Base-by-base conservation (phyloP, 202 grass and related monocot genomes). In the Tripidium arundinaceum region DNA sequence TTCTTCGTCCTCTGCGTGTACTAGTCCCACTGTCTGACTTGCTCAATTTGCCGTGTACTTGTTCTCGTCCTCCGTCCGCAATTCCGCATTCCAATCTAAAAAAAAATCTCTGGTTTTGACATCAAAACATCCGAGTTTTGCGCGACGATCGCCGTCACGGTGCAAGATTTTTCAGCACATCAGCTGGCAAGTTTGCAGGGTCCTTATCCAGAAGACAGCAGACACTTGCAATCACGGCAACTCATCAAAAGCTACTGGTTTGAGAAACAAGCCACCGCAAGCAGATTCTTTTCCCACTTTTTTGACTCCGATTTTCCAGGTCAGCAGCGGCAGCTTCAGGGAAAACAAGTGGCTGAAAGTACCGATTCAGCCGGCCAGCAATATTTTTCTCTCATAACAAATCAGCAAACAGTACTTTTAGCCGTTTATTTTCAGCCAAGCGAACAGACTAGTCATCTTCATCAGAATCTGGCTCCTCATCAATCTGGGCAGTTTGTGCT, bases 391-490 rank as follows among this genome's bases (percentile, higher is more conserved):
- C n/a, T n/a, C n/a, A n/a, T n/a, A n/a, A n/a, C n/a, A n/a, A n/a
- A n/a, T n/a, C n/a, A n/a, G n/a, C n/a, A n/a, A n/a, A n/a, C n/a
- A n/a, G n/a, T n/a, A n/a, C n/a, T n/a, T n/a, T n/a, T n/a, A n/a
- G n/a, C n/a, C n/a, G n/a, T n/a, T n/a, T n/a, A n/a, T n/a, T n/a
- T n/a, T n/a, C n/a, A n/a, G n/a, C n/a, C n/a, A n/a, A n/a, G n/a
- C n/a, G n/a, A n/a, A n/a, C n/a, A n/a, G n/a, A n/a, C n/a, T n/a
- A n/a, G 64, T 95, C 90, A 8, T 98, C 89, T 22, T 88, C 81
- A 11, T 92, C 87, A 34, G 88, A 88, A 47, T 89, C 63, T 25
- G 19, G 34, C 47, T 49, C 83, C 57, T 89, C 87, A 6, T 88
- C 76, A 26, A 31, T 28, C 26, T 81, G 40, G 0, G 7, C n/a